Evolutionary conservation across 1,284 basidiomycete species (phyloP), one percentile per base, ranked within the genome.

Genomic region (Trichosporon coremiiforme): DNA sequence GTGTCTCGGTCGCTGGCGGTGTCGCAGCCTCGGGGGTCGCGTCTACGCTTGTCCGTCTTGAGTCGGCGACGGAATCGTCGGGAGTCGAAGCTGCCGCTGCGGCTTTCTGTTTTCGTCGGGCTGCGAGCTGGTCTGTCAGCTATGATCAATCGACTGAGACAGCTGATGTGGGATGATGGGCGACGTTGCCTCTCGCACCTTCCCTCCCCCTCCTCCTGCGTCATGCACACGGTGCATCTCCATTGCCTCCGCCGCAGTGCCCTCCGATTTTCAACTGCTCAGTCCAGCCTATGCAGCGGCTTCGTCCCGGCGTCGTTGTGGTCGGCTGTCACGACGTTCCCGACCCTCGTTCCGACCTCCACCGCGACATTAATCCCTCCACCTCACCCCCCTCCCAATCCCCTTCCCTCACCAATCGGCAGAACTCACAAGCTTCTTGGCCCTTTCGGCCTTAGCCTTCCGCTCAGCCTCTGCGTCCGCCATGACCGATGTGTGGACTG

Each of bases 371-470:
- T 29, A 8, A 9, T 13, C 63, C 50, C 50, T 53, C 50, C 50
- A 53, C 50, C 22, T 53, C 50, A 53, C 20, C n/a, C 20, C n/a
- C 15, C 6, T 38, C 13, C 62, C 35, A 3, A n/a, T 25, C 31
- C 4, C 33, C 6, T 57, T 13, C 8, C 13, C 5, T 12, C 29
- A 22, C 55, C 15, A 8, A 2, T 47, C 47, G 33, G 65, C 20
- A 7, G 20, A 45, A 64, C n/a, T 60, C 63, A 82, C 80, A 66
- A 82, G 75, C 71, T 79, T 80, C 70, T 80, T 80, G 10, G 80
- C 80, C 62, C 80, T 72, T 45, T 80, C 80, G 13, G 80, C 80
- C 70, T 82, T 81, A 6, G 80, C 79, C 74, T 82, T 81, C 35
- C 79, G 72, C 71, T 78, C 78, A 3, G 74, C 75, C 33, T 79